A percentile compares a stretch with the other conserved stretches of the same genome.
phyloP scores from a whole-genome alignment of 768 basidiomycete genomes.

The Naematelia aurantialba region DNA sequence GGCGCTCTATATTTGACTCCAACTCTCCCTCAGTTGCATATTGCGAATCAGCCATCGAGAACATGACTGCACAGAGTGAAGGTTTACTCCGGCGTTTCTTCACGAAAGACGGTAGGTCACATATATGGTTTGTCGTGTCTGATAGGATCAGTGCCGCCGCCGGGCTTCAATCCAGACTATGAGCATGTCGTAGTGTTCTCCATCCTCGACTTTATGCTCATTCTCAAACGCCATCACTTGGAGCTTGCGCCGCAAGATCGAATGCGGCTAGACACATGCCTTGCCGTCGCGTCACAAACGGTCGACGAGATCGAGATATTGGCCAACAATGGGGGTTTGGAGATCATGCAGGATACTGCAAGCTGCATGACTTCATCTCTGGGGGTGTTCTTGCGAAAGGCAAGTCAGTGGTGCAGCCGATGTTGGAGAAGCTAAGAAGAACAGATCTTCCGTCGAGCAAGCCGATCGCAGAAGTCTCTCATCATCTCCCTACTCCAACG shows the following conservation, averaged over 20 bases:
- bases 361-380: slow-evolving; percentile 29
- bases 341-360: slow-evolving; percentile 32
- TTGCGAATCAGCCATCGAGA: slow-evolving; percentile 22
- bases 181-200: slow-evolving; percentile 29
- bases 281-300: slow-evolving; percentile 13
- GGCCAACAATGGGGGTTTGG: slow-evolving; percentile 19
- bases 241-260: slow-evolving; percentile 14
- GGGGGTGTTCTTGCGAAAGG: slow-evolving; percentile 24
- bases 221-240: slow-evolving; percentile 20
- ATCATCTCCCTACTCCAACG: slow-evolving; percentile 26
- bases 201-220: slow-evolving; percentile 23
- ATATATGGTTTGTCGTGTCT: not conserved
- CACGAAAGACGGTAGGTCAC: slow-evolving; percentile 18
- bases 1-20: slow-evolving; percentile 23
- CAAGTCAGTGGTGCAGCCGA: not conserved
- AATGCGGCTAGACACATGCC: slow-evolving; percentile 18
- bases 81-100: slow-evolving; percentile 21
- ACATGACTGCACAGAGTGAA: slow-evolving; percentile 18
- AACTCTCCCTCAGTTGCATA: slow-evolving; percentile 11
- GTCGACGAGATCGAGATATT: slow-evolving; percentile 23
- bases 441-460: slow-evolving; percentile 22
- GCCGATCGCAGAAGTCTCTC: slow-evolving; percentile 19
- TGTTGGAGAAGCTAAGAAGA: not conserved
- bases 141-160: slow-evolving; percentile 11
- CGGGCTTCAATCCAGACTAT: slow-evolving; percentile 21